Conservation (phyloP, 352 stramenopile species). For the Globisporangium paroecandrum region DNA sequence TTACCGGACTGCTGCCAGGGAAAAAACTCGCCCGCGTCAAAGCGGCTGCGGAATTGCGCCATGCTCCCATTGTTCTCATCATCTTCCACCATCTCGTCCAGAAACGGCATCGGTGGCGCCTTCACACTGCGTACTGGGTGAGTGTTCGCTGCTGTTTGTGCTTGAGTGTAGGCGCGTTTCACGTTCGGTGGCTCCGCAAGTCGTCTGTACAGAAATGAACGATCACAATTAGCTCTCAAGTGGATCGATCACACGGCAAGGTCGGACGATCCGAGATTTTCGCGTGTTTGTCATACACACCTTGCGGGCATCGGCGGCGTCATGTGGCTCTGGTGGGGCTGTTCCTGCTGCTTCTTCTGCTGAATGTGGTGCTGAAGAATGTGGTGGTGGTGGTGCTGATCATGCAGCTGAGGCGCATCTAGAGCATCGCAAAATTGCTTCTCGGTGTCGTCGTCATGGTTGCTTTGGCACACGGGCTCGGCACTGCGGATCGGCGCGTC, state of each 20-base stretch:
- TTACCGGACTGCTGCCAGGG: background rate
- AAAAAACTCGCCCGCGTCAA: slow-evolving; percentile 13
- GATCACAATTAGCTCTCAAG: background rate
- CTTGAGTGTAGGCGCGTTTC: background rate
- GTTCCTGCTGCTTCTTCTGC: slow-evolving; percentile 1
- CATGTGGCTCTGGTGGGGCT: background rate
- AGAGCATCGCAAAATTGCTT: background rate
- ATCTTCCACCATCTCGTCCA: slow-evolving; percentile 22
- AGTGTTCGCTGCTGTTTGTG: background rate
- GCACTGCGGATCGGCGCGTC: slow-evolving; percentile 3
- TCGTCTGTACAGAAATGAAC: background rate
- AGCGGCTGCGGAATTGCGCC: slow-evolving; percentile 19
- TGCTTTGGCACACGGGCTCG: slow-evolving; percentile 11
- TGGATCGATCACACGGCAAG: background rate
- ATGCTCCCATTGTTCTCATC: slow-evolving; percentile 19
- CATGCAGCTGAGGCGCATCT: background rate
- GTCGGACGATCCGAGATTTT: background rate
- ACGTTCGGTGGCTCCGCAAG: background rate
- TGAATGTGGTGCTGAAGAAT: background rate
- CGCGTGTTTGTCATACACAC: background rate
- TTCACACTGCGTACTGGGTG: background rate
- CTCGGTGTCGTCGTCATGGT: too few species aligned
- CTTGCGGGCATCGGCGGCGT: background rate
- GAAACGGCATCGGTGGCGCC: slow-evolving; percentile 21
- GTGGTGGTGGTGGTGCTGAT: background rate